Percentiles rank a stretch among this genome's conserved stretches.
These are phyloP conservation scores for Rhizopogon vinicolor DNA, from an alignment of 768 basidiomycete genomes.

Conservation along the genomic window DNA sequence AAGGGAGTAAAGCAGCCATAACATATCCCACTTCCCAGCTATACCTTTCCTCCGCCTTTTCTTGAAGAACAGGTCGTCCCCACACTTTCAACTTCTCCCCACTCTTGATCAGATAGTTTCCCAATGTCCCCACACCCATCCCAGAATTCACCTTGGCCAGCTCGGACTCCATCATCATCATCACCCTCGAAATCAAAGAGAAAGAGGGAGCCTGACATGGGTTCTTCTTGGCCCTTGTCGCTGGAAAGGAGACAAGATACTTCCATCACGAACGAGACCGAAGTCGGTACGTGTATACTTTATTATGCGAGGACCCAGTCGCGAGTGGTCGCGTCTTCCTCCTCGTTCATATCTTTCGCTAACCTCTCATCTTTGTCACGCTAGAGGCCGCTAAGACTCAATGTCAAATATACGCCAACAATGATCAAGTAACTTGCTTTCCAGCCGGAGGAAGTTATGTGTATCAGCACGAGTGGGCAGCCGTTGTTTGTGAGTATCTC, in stretches of 20 bases:
- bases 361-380: conserved; percentile 5
- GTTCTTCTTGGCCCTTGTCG: conserved; percentile 7
- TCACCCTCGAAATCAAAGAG: conserved; percentile 27
- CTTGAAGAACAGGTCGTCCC: conserved; percentile 9
- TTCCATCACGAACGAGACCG: conserved; percentile 18
- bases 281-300: conserved; percentile 21
- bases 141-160: conserved; percentile 40
- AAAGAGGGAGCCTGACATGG: conserved; percentile 27
- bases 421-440: conserved; percentile 75
- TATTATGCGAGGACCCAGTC: conserved; percentile 3
- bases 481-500: conserved; percentile 70
- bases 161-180: conserved; percentile 30
- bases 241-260: conserved; percentile 18
- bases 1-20: conserved; percentile 15
- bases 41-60: conserved; percentile 11
- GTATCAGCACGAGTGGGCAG: conserved; percentile 70
- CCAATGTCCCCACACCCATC: conserved; percentile 34
- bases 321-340: conserved; percentile 5
- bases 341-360: conserved; percentile 3
- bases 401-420: conserved; percentile 59
- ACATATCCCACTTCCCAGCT: conserved; percentile 18
- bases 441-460: conserved; percentile 53
- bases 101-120: conserved; percentile 11
- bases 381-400: conserved; percentile 35
- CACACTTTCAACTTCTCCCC: conserved; percentile 14